Evolutionary conservation across 306 rosid species (phyloP).

Genomic region (Cicer cuneatum): DNA sequence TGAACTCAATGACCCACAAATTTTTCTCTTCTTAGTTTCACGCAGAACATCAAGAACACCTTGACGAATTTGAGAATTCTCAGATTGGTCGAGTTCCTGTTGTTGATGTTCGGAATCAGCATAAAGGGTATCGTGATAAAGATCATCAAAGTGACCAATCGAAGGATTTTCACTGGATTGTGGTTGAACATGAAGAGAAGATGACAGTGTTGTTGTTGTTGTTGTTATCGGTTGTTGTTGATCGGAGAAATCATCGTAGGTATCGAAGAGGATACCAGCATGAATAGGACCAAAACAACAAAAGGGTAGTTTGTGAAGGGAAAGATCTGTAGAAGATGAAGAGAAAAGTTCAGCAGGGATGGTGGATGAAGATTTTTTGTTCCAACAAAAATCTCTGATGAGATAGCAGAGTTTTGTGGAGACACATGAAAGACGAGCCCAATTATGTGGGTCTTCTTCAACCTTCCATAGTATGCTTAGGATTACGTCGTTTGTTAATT

Average conservation of each 20-base stretch:
- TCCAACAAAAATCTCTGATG: constrained; percentile 69
- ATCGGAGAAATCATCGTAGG: constrained; percentile 76
- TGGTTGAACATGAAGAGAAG: background rate
- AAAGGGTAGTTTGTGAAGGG: constrained; percentile 76
- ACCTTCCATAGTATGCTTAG: constrained; percentile 69
- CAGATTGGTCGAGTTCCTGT: too few relatives aligned
- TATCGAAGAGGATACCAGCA: constrained; percentile 79
- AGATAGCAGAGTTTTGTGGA: constrained; percentile 69
- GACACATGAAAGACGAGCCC: constrained; percentile 85
- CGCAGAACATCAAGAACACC: constrained; percentile 40
- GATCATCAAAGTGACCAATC: constrained; percentile 89
- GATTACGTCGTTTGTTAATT: constrained; percentile 69
- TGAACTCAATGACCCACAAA: constrained; percentile 52
- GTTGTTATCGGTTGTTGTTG: constrained; percentile 59
- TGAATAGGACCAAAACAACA: constrained; percentile 89
- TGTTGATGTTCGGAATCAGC: constrained; percentile 49
- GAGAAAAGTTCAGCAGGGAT: constrained; percentile 66
- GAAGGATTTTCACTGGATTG: constrained; percentile 28
- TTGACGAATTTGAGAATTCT: constrained; percentile 12
- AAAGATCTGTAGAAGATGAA: constrained; percentile 14
- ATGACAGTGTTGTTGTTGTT: constrained; percentile 29
- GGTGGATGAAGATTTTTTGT: constrained; percentile 50
- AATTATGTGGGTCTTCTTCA: constrained; percentile 80
- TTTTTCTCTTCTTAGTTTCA: constrained; percentile 56
- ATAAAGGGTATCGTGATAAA: constrained; percentile 69